A percentile compares a stretch with the other conserved stretches of the same genome.
Evolutionary conservation across 345 rosid species (phyloP).

Genomic region (Aethionema arabicum): DNA sequence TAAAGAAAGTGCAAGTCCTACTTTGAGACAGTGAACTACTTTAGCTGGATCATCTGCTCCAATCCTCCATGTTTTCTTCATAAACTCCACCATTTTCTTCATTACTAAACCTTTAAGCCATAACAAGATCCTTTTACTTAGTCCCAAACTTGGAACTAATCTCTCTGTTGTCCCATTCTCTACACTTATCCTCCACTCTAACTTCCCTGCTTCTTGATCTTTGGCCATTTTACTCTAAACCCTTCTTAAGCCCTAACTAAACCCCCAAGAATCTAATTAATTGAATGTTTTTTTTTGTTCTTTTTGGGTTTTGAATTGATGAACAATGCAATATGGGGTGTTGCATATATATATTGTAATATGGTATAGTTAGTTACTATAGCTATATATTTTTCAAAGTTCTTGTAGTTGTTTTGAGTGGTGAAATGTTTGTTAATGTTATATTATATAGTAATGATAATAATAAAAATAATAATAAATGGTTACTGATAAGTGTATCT

Average conservation of each 20-base stretch:
- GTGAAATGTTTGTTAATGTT: slow-evolving; percentile 16
- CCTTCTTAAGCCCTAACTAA: background rate
- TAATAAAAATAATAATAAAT: too few species aligned
- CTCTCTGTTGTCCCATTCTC: slow-evolving; percentile 40
- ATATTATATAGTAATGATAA: background rate
- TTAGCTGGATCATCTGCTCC: slow-evolving; percentile 67
- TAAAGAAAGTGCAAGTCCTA: slow-evolving; percentile 63
- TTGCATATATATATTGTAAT: slow-evolving; percentile 30
- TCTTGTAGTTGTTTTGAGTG: slow-evolving; percentile 23
- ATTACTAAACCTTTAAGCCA: slow-evolving; percentile 35
- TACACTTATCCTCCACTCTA: slow-evolving; percentile 64
- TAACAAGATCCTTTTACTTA: slow-evolving; percentile 29
- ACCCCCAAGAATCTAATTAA: background rate
- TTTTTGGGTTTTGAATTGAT: slow-evolving; percentile 14
- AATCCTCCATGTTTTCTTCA: slow-evolving; percentile 53
- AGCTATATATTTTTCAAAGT: slow-evolving; percentile 14
- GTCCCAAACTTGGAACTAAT: slow-evolving; percentile 35
- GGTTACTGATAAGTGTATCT: slow-evolving; percentile 11
- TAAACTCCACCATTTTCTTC: slow-evolving; percentile 33
- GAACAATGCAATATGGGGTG: slow-evolving; percentile 27
- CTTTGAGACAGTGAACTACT: slow-evolving; percentile 63
- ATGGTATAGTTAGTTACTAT: background rate
- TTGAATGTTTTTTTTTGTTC: slow-evolving; percentile 5
- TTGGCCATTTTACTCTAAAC: slow-evolving; percentile 33
- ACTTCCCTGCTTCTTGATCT: slow-evolving; percentile 37